Conservation (phyloP, 106 monocot genomes). For the Acorus calamus region DNA sequence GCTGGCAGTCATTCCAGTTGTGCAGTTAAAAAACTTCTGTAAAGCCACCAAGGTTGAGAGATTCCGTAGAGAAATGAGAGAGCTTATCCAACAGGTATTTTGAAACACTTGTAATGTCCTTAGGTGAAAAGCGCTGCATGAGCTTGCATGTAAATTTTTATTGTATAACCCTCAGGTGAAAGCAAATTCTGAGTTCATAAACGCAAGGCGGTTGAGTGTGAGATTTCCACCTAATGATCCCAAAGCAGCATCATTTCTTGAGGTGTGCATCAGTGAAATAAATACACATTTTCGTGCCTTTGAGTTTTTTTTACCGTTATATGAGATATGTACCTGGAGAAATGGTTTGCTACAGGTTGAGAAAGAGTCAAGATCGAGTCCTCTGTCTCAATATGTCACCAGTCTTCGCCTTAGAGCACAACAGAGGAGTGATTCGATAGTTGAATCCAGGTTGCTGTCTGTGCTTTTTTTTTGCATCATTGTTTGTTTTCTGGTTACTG, state of each 20-base stretch:
- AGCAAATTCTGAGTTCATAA: constrained; percentile 50
- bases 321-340: constrained; percentile 2
- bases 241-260: constrained; percentile 39
- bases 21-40: constrained; percentile 71
- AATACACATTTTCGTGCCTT: not conserved
- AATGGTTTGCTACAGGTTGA: constrained; percentile 46
- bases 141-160: not conserved
- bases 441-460: constrained; percentile 52
- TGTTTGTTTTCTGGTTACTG: not conserved
- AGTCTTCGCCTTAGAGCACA: constrained; percentile 43
- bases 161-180: constrained; percentile 43
- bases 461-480: not conserved
- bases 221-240: constrained; percentile 65
- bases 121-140: not conserved
- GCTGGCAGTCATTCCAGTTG: constrained; percentile 76
- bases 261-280: constrained; percentile 25
- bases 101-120: not conserved
- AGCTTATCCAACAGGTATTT: constrained; percentile 69
- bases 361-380: constrained; percentile 54
- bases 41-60: constrained; percentile 56
- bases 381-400: constrained; percentile 54
- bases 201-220: constrained; percentile 37
- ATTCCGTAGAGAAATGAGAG: constrained; percentile 67
- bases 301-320: not conserved
- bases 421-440: constrained; percentile 62